Percentiles rank a stretch among this genome's conserved stretches.
phyloP scores from a whole-genome alignment of 805 yeast genomes.

The Schwanniomyces polymorphus region DNA sequence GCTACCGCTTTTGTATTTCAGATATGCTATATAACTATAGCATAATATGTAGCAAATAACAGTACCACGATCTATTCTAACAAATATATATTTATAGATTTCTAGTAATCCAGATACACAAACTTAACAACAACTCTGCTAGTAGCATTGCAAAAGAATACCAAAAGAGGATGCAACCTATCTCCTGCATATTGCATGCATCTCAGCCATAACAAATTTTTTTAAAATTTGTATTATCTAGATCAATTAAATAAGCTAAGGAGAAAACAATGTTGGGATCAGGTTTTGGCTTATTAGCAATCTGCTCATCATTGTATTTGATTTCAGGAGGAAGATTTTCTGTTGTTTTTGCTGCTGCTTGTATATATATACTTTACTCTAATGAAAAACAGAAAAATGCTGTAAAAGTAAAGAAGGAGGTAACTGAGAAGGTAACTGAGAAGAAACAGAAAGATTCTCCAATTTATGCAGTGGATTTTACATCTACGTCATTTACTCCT shows the following conservation, averaged over 20 bases:
- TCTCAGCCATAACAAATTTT: constrained; percentile 9
- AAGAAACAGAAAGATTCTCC: constrained; percentile 24
- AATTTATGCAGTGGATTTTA: constrained; percentile 43
- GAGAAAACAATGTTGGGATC: constrained; percentile 6
- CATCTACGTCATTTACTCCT: constrained; percentile 31
- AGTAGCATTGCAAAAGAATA: not conserved
- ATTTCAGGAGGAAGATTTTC: constrained; percentile 46
- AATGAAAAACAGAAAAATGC: not conserved
- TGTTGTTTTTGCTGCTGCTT: constrained; percentile 25
- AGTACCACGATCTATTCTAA: not conserved
- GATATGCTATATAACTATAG: not conserved
- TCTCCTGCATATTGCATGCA: constrained; percentile 1
- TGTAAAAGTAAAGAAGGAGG: not conserved
- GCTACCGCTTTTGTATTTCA: not conserved
- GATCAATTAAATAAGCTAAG: not conserved
- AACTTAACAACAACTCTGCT: too few relatives aligned
- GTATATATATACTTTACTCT: constrained; percentile 4
- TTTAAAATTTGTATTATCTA: not conserved
- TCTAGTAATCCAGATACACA: not conserved
- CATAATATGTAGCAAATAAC: not conserved
- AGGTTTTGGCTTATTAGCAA: constrained; percentile 14
- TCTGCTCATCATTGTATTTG: constrained; percentile 28
- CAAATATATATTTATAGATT: not conserved
- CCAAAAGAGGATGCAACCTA: not conserved
- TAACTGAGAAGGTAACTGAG: not conserved